phyloP scores from a whole-genome alignment of 306 rosid genomes.

The Fragaria nilgerrensis region DNA sequence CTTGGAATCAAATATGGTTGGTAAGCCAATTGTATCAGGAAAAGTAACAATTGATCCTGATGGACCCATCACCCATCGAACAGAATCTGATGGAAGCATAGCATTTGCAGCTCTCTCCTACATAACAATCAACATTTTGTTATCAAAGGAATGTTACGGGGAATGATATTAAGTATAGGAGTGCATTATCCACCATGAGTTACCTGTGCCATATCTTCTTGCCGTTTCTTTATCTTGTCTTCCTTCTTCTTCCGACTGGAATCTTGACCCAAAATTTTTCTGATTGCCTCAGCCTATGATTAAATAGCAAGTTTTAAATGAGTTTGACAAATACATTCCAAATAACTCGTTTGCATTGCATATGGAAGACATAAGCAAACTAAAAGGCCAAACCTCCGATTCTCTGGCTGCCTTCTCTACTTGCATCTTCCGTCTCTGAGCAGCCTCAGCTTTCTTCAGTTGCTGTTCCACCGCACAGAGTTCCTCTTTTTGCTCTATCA shows the following conservation, averaged over 20 bases:
- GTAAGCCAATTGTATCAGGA: conserved; percentile 51
- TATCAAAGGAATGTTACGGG: background rate
- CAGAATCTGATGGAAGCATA: conserved; percentile 40
- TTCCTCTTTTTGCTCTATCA: conserved; percentile 44
- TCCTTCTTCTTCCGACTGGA: conserved; percentile 56
- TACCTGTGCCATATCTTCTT: conserved; percentile 44
- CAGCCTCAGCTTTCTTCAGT: conserved; percentile 59
- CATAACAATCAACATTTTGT: conserved; percentile 5
- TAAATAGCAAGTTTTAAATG: background rate
- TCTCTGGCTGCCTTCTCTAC: conserved; percentile 59
- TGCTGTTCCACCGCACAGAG: conserved; percentile 51
- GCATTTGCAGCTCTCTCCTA: conserved; percentile 50
- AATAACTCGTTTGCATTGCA: background rate
- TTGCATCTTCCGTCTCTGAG: conserved; percentile 57
- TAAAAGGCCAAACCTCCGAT: conserved; percentile 46
- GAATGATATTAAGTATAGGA: background rate
- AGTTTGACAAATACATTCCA: background rate
- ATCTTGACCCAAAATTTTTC: conserved; percentile 61
- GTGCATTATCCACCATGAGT: background rate
- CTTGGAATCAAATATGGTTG: conserved; percentile 44
- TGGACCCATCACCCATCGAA: conserved; percentile 50
- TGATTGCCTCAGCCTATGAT: conserved; percentile 53
- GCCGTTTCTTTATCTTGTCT: conserved; percentile 49
- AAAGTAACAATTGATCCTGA: conserved; percentile 49
- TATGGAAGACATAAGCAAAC: background rate